phyloP scores from a whole-genome alignment of 1,139 yeast species.

The Pichia sp. region DNA sequence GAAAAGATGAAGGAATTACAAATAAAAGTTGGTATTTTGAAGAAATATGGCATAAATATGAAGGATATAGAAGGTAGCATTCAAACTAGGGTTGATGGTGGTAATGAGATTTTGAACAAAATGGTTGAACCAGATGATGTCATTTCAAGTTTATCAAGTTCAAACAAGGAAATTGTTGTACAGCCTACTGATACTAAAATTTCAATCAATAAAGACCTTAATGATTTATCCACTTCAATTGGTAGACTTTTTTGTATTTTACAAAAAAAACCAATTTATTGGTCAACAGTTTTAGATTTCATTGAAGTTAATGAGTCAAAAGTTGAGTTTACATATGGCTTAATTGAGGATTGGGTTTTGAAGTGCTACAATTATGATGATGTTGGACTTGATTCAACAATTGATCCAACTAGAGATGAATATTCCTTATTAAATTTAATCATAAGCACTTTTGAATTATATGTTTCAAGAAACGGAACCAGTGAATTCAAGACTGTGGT shows the following conservation, averaged over 20 bases:
- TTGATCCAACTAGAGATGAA: slow-evolving; percentile 58
- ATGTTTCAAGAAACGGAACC: slow-evolving; percentile 15
- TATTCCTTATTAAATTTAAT: slow-evolving; percentile 61
- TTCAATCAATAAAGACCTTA: slow-evolving; percentile 19
- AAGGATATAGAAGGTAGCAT: slow-evolving; percentile 47
- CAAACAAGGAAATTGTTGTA: neutral
- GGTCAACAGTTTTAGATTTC: slow-evolving; percentile 47
- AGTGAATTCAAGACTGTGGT: slow-evolving; percentile 22
- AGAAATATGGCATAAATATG: slow-evolving; percentile 70
- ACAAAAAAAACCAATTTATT: slow-evolving; percentile 78
- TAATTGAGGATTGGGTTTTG: slow-evolving; percentile 39
- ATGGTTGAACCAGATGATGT: slow-evolving; percentile 43
- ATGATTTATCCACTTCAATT: slow-evolving; percentile 49
- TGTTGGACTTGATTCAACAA: slow-evolving; percentile 14
- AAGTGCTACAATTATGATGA: slow-evolving; percentile 38
- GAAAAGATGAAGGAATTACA: slow-evolving; percentile 74
- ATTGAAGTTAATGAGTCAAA: slow-evolving; percentile 21
- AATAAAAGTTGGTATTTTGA: slow-evolving; percentile 68
- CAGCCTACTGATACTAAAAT: slow-evolving; percentile 23
- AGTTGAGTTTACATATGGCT: slow-evolving; percentile 19
- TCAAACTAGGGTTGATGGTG: slow-evolving; percentile 11
- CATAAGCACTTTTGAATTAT: slow-evolving; percentile 17
- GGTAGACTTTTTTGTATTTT: slow-evolving; percentile 75
- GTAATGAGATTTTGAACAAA: slow-evolving; percentile 5
- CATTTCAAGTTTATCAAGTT: neutral